These are phyloP conservation scores for Alternaria solani DNA, from an alignment of 2,329 filamentous ascomycete genomes.

Conservation along the genomic window DNA sequence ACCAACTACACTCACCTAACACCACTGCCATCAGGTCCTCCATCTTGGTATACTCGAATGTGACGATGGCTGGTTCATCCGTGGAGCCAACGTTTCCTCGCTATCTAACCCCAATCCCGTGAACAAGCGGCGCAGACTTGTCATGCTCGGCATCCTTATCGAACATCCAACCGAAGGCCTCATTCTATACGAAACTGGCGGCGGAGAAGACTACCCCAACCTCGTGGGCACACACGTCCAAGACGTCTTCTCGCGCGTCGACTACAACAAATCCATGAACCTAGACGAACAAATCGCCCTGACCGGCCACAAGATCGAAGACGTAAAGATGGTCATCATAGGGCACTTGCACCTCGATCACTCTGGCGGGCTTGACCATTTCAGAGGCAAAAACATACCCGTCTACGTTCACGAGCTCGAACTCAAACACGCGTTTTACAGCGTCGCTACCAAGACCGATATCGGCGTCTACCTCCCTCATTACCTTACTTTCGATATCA, in stretches of 20 bases:
- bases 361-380: slow-evolving; percentile 47
- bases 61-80: slow-evolving; percentile 49
- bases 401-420: slow-evolving; percentile 51
- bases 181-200: slow-evolving; percentile 49
- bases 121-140: slow-evolving; percentile 37
- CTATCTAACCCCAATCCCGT: slow-evolving; percentile 39
- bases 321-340: slow-evolving; percentile 49
- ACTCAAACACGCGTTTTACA: slow-evolving; percentile 40
- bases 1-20: not conserved
- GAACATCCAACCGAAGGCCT: slow-evolving; percentile 47
- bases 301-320: slow-evolving; percentile 47
- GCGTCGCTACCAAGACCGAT: slow-evolving; percentile 48
- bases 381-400: slow-evolving; percentile 45
- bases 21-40: slow-evolving; percentile 32
- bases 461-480: slow-evolving; percentile 47
- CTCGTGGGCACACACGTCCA: slow-evolving; percentile 38
- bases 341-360: slow-evolving; percentile 51
- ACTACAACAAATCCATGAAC: slow-evolving; percentile 32
- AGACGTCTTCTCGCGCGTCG: slow-evolving; percentile 46
- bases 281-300: slow-evolving; percentile 35
- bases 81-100: slow-evolving; percentile 38
- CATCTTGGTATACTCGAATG: slow-evolving; percentile 48
- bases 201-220: slow-evolving; percentile 44
- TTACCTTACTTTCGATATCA: slow-evolving; percentile 49
- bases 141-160: slow-evolving; percentile 25